Base-by-base conservation (phyloP, 2,329 filamentous ascomycete species). In the Colletotrichum shisoi region DNA sequence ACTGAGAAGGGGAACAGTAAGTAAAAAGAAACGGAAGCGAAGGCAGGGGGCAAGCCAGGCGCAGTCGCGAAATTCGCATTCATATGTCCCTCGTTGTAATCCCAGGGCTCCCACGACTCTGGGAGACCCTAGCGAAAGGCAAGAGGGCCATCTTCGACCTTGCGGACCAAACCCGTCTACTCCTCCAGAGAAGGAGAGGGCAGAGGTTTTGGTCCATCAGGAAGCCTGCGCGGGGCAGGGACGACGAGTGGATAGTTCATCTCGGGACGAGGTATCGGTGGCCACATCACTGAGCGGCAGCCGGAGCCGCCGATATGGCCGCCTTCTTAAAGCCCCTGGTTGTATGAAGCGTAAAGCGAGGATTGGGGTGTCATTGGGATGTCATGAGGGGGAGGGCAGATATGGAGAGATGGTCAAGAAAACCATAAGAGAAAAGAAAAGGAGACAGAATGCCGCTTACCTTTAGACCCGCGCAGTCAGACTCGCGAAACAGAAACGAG, bases 221-320 rank as follows among this genome's bases (percentile, higher is more conserved):
- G 39, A 58, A 51, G 39, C 52, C 67, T 51, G 53, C 53, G 8
- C 21, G 57, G 49, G 34, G 34, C 69, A 69, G 65, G 70, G 66
- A 73, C 71, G 72, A 74, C 74, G 73, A 73, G 63, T 66, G 69
- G 42, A 48, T 63, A 8, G 57, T 86, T 79, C 67, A 76, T 90
- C 72, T 90, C 74, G 87, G 88, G 86, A 83, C 86, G 79, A 85
- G 87, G 87, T 90, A 90, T 90, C 88, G 87, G 83, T 87, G 83
- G 78, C 81, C 83, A 84, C 74, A 80, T 81, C 85, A 90, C 76
- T 80, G 80, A 78, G 73, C 62, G 79, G 79, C 76, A 71, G 65
- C 70, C 12, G 34, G 67, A 72, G 64, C 68, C 63, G 64, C 62
- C 76, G 82, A 81, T 79, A 77, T 81, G 84, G 83, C 79, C 86